Base-by-base conservation (phyloP, 306 rosid genomes). In the Trifolium dubium region DNA sequence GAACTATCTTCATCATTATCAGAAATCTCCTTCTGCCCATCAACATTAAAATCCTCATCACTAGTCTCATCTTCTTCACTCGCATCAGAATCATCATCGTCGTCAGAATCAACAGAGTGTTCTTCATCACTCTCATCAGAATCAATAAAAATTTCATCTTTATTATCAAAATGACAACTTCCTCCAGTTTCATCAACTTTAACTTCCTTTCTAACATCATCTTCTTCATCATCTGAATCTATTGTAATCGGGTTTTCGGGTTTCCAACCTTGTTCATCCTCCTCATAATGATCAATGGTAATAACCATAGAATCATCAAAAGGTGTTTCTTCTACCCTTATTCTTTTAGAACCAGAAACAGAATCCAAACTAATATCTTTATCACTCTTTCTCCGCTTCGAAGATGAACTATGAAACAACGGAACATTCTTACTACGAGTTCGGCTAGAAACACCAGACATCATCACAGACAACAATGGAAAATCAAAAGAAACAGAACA, bases 381-480 rank as follows among this genome's bases (percentile, higher is more conserved):
- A 43, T 49, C 23, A 49, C 19, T 50, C 56, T 31, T 60, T 60
- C 40, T 30, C 34, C 65, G 18, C 19, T 13, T 30, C 1, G 11
- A 46, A 3, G 12, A 51, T 8, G 8, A 14, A 1, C 14, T 2
- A n/a, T 3, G 4, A 15, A 15, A 10, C 6, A 17, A 15, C 8
- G 30, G 43, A 63, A 40, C 47, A 2, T 9, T 63, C 29, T 9
- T 62, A 46, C 67, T 62, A 15, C 67, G 67, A 7, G 67, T 62
- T 9, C 67, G 5, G 11, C 67, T 62, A 0, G 67, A 62, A 62
- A 62, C 46, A 17, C 67, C 34, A 14, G 13, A 2, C 50, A 44
- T 44, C 50, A 11, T 44, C 2, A 4, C n/a, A 11, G 12, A 43
- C n/a, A 43, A 43, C 43, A 6, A 37, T 23, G 23, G 23, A 23